Evolutionary conservation across 106 monocot genomes (phyloP).

Genomic region (Chionographis japonica): DNA sequence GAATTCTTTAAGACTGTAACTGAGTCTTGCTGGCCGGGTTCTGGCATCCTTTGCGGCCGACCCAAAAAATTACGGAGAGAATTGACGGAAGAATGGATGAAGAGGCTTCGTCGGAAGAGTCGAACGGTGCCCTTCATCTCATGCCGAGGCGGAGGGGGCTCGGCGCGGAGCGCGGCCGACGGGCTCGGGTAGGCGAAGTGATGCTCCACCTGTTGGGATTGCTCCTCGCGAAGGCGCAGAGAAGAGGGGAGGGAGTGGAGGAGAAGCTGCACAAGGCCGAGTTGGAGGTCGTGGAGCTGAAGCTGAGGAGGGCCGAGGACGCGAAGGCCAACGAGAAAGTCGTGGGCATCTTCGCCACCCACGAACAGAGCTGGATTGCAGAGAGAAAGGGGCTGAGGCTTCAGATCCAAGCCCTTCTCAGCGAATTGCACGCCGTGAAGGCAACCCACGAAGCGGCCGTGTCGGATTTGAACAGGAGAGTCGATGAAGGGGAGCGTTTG

Average conservation of each 20-base stretch:
- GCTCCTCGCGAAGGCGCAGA: slow-evolving; percentile 28
- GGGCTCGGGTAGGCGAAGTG: slow-evolving; percentile 5
- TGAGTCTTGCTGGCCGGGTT: no score
- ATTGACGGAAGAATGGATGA: neutral
- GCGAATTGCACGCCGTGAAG: slow-evolving; percentile 29
- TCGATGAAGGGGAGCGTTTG: slow-evolving; percentile 31
- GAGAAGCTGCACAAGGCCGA: slow-evolving; percentile 31
- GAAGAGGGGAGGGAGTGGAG: slow-evolving; percentile 6
- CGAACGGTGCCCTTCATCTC: slow-evolving; percentile 10
- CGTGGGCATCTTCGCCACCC: slow-evolving; percentile 67
- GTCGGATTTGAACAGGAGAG: slow-evolving; percentile 18
- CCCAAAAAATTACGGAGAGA: neutral
- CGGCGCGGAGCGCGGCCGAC: neutral
- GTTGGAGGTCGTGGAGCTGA: slow-evolving; percentile 40
- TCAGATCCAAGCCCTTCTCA: slow-evolving; percentile 52
- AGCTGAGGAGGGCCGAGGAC: slow-evolving; percentile 51
- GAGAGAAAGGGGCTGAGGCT: slow-evolving; percentile 55
- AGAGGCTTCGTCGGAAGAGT: neutral
- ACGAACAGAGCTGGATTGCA: slow-evolving; percentile 73
- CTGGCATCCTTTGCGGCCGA: neutral
- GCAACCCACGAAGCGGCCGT: slow-evolving; percentile 38
- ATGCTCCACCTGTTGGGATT: slow-evolving; percentile 44
- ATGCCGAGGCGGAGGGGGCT: slow-evolving; percentile 6
- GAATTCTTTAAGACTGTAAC: neutral
- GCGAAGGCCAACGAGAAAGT: slow-evolving; percentile 96